Conservation (phyloP, 306 rosid species). For the Oemleria cerasiformis region DNA sequence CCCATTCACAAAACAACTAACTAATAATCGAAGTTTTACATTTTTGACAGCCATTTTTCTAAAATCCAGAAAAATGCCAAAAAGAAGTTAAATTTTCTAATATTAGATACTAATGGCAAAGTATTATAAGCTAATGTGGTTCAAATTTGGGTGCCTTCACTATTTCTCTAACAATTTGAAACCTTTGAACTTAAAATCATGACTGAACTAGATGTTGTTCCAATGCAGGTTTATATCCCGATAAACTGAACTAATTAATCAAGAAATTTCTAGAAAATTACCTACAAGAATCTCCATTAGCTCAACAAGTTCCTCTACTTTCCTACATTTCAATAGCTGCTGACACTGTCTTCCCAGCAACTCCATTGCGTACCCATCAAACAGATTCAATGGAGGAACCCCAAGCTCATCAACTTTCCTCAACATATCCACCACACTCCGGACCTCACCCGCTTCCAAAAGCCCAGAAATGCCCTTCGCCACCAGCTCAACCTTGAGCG, state of each 20-base stretch:
- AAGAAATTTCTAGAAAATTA: constrained; percentile 11
- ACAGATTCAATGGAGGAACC: constrained; percentile 39
- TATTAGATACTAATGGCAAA: neutral
- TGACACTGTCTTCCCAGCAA: constrained; percentile 47
- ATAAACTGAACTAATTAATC: neutral
- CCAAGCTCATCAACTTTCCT: constrained; percentile 42
- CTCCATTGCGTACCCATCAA: constrained; percentile 43
- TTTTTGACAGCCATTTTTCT: neutral
- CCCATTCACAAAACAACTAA: neutral
- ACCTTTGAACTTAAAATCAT: neutral
- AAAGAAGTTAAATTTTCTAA: neutral
- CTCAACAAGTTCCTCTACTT: constrained; percentile 62
- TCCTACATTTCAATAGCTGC: constrained; percentile 37
- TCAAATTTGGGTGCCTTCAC: neutral
- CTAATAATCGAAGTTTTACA: neutral
- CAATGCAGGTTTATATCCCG: neutral
- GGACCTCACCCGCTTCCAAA: constrained; percentile 42
- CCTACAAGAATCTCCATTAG: constrained; percentile 82
- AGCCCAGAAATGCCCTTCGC: constrained; percentile 43
- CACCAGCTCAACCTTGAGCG: constrained; percentile 42
- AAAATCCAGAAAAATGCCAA: neutral
- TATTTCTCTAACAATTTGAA: neutral
- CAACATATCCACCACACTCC: constrained; percentile 40
- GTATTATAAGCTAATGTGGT: neutral
- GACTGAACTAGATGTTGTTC: neutral